phyloP scores from a whole-genome alignment of 441 rosid genomes.

The Pelargonium exstipulatum region DNA sequence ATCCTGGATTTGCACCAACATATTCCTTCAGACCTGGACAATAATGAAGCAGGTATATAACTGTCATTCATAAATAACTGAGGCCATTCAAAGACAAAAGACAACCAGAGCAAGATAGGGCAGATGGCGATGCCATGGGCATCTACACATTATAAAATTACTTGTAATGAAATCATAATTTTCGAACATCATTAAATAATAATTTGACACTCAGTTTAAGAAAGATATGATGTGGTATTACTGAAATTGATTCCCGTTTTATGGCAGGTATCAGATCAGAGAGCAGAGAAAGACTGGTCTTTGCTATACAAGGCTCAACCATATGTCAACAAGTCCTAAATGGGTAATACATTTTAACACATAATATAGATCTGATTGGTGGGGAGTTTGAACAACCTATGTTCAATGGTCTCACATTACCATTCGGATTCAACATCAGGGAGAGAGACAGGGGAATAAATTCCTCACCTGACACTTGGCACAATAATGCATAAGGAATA shows the following conservation, averaged over 20 bases:
- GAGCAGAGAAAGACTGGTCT: no score
- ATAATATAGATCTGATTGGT: not conserved
- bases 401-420: not conserved
- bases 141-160: not conserved
- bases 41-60: slow-evolving; percentile 23
- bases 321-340: not conserved
- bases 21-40: slow-evolving; percentile 86
- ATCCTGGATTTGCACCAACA: slow-evolving; percentile 84
- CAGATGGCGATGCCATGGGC: not conserved
- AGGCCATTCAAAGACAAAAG: not conserved
- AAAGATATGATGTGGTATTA: not conserved
- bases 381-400: no score
- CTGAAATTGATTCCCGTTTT: not conserved
- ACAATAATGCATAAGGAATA: slow-evolving; percentile 67
- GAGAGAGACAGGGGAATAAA: slow-evolving; percentile 13
- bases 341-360: not conserved
- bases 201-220: not conserved
- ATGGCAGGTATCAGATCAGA: not conserved
- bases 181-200: not conserved
- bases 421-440: not conserved
- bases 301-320: not conserved
- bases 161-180: not conserved
- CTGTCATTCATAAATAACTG: not conserved
- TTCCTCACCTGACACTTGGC: slow-evolving; percentile 80
- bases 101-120: not conserved